Conservation (phyloP, 257 asterid species). For the Vinca minor region DNA sequence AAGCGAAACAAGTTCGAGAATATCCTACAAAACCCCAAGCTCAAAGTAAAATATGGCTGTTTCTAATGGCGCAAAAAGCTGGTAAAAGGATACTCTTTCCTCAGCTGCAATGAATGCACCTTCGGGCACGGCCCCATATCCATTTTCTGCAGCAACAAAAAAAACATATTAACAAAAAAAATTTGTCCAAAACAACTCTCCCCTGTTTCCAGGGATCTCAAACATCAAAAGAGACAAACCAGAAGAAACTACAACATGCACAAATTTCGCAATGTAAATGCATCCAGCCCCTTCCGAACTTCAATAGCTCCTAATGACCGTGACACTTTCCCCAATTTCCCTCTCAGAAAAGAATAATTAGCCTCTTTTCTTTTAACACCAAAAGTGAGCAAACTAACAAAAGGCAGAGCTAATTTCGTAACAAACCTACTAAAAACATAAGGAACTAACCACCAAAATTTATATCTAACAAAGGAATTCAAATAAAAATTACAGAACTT, state of each 20-base stretch:
- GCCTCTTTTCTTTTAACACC: not conserved
- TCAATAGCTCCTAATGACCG: not conserved
- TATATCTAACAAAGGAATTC: not conserved
- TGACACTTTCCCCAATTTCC: not conserved
- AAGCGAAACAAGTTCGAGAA: not conserved
- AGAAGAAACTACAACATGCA: not conserved
- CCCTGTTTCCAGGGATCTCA: too few relatives aligned
- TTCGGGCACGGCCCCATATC: slow-evolving; percentile 93
- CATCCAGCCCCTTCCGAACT: not conserved
- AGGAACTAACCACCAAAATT: not conserved
- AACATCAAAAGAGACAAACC: not conserved
- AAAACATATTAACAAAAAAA: not conserved
- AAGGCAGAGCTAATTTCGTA: too few relatives aligned
- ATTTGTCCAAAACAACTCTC: not conserved
- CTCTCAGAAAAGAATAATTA: not conserved
- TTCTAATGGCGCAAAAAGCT: not conserved
- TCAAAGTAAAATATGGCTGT: not conserved
- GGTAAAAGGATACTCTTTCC: slow-evolving; percentile 80
- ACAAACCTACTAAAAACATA: too few relatives aligned
- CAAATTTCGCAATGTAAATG: not conserved
- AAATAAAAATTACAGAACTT: not conserved
- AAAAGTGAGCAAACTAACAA: not conserved
- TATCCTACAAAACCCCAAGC: not conserved
- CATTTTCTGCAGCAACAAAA: slow-evolving; percentile 62
- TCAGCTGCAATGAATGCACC: slow-evolving; percentile 83